Evolutionary conservation across 2,329 filamentous ascomycete genomes (phyloP).

Genomic region (Colletotrichum godetiae): DNA sequence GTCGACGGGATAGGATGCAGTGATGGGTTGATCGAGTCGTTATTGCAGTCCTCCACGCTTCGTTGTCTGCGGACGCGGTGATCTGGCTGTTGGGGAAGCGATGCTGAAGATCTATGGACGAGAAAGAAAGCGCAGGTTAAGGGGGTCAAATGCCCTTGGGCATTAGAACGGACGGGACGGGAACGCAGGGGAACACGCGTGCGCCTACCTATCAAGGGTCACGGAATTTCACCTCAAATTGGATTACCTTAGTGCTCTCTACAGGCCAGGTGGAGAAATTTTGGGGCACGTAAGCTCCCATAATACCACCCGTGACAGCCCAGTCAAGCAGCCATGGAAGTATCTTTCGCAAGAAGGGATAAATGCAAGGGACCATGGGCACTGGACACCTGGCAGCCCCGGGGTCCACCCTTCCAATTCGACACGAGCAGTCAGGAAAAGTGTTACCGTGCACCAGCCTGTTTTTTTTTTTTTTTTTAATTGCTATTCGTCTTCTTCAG

Average conservation of each 20-base stretch:
- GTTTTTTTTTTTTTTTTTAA: too few species aligned
- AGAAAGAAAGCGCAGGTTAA: constrained; percentile 9
- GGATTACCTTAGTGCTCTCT: neutral
- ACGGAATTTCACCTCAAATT: constrained; percentile 23
- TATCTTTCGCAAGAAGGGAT: neutral
- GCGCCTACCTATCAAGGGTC: constrained; percentile 33
- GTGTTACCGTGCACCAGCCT: too few species aligned
- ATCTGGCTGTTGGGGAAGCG: constrained; percentile 3
- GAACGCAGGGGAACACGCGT: constrained; percentile 35
- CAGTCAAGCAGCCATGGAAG: neutral
- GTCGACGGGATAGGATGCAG: neutral
- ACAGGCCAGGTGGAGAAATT: constrained; percentile 12
- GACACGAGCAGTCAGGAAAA: too few species aligned
- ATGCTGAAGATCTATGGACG: neutral
- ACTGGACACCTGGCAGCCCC: neutral
- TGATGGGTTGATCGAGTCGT: neutral
- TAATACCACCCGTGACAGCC: neutral
- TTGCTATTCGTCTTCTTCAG: too few species aligned
- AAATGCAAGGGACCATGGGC: neutral
- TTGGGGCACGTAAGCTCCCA: constrained; percentile 6
- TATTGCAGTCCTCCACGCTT: constrained; percentile 5
- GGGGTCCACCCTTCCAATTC: neutral
- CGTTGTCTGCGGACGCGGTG: neutral
- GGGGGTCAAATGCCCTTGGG: constrained; percentile 21
- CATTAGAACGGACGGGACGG: constrained; percentile 5